Percentiles rank a stretch among this genome's conserved stretches.
Evolutionary conservation across 1,284 basidiomycete species (phyloP).

Genomic region (Tremellales sp.): DNA sequence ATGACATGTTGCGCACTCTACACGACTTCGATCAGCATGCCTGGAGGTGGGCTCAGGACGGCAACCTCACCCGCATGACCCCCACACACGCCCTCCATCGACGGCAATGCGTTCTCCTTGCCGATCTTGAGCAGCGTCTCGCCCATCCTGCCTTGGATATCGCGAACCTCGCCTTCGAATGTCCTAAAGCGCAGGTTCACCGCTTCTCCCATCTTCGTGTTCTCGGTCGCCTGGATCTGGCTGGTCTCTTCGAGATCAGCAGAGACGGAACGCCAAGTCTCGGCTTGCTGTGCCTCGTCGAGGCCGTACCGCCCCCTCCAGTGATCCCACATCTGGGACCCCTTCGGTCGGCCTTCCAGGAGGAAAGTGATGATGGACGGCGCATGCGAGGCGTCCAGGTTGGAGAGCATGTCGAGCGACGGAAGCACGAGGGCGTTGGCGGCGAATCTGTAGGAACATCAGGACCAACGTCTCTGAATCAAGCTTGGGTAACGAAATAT

Average conservation of each 20-base stretch:
- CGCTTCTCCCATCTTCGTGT: neutral
- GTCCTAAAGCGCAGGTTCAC: slow-evolving; percentile 35
- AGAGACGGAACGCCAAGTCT: slow-evolving; percentile 19
- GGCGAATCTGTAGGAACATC: slow-evolving; percentile 58
- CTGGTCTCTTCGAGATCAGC: neutral
- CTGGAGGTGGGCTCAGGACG: neutral
- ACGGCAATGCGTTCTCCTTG: slow-evolving; percentile 39
- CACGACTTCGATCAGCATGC: neutral
- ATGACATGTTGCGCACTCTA: slow-evolving; percentile 50
- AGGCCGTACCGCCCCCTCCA: slow-evolving; percentile 77
- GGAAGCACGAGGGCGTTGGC: slow-evolving; percentile 73
- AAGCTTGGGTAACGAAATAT: neutral
- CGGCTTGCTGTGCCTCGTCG: slow-evolving; percentile 60
- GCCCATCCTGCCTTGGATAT: slow-evolving; percentile 32
- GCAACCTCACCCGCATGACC: slow-evolving; percentile 42
- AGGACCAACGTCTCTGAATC: neutral
- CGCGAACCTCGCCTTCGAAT: slow-evolving; percentile 27
- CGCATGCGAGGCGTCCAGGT: slow-evolving; percentile 58
- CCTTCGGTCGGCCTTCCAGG: slow-evolving; percentile 27
- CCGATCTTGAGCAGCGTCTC: slow-evolving; percentile 43
- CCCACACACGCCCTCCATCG: slow-evolving; percentile 48
- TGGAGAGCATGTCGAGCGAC: slow-evolving; percentile 71
- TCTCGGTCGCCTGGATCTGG: neutral
- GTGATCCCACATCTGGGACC: slow-evolving; percentile 29
- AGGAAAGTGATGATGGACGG: slow-evolving; percentile 56